Conservation (phyloP, 345 rosid species). For the Lumnitzera littorea region DNA sequence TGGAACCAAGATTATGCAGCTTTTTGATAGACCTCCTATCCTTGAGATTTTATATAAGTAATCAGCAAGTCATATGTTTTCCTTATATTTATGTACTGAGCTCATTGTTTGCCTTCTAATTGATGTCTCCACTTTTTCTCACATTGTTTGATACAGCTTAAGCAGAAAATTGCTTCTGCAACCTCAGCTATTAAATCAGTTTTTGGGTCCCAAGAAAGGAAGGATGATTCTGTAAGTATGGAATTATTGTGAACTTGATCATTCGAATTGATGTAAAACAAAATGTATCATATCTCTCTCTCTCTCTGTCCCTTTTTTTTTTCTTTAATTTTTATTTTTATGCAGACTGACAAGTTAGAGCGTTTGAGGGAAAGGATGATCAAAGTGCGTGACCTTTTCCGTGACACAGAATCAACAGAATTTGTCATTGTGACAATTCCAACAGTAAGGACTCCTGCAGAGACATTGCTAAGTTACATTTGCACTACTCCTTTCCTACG, state of each 20-base stretch:
- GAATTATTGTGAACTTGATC: slow-evolving; percentile 7
- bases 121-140: slow-evolving; percentile 3
- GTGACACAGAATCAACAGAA: slow-evolving; percentile 81
- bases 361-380: slow-evolving; percentile 85
- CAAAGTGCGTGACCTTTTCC: slow-evolving; percentile 95
- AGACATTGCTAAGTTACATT: not conserved
- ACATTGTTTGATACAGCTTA: slow-evolving; percentile 51
- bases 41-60: no score
- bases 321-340: not conserved
- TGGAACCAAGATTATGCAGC: no score
- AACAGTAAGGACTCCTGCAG: slow-evolving; percentile 37
- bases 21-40: no score
- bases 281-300: no score
- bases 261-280: no score
- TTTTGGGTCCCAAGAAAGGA: slow-evolving; percentile 69
- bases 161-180: slow-evolving; percentile 79
- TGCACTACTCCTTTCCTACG: no score
- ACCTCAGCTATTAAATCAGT: slow-evolving; percentile 95
- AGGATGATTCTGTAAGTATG: slow-evolving; percentile 57
- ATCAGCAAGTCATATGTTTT: not conserved
- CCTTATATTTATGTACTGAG: not conserved
- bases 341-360: slow-evolving; percentile 85
- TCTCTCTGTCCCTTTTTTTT: slow-evolving; percentile 5
- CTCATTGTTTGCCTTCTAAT: not conserved
- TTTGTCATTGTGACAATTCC: slow-evolving; percentile 96